phyloP scores from a whole-genome alignment of 768 basidiomycete genomes.

The Boletellus ananiceps region DNA sequence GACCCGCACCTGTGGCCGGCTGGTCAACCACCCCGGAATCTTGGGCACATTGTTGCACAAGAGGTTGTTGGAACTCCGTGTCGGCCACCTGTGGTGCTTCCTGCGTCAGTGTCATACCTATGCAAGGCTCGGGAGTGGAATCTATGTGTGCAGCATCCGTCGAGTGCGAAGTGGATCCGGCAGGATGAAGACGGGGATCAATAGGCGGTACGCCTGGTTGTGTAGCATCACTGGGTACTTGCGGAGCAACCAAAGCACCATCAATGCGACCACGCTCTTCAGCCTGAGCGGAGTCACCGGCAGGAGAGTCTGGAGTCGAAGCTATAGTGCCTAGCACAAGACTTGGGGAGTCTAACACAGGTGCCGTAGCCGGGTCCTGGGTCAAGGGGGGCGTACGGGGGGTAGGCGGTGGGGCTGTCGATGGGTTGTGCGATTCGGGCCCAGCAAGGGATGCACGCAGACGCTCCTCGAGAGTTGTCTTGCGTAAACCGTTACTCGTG shows the following conservation, averaged over 20 bases:
- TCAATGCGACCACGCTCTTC: conserved; percentile 1
- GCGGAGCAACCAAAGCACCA: background rate
- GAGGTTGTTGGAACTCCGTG: background rate
- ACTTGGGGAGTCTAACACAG: conserved; percentile 41
- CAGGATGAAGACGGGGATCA: background rate
- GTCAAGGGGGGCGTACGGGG: conserved; percentile 24
- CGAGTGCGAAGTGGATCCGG: background rate
- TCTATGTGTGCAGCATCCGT: background rate
- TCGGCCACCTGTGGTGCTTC: background rate
- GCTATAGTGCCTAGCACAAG: background rate
- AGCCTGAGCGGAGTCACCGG: background rate
- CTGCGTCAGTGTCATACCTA: background rate
- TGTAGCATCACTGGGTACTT: background rate
- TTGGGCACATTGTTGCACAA: background rate
- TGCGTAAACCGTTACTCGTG: conserved; percentile 31
- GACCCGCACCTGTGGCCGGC: background rate
- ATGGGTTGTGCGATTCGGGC: conserved; percentile 46
- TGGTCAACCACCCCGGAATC: background rate
- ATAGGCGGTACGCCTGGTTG: background rate
- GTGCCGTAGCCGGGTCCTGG: conserved; percentile 37
- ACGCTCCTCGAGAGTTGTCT: conserved; percentile 70
- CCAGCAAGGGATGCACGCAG: conserved; percentile 60
- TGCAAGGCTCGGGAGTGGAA: background rate
- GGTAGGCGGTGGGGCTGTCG: conserved; percentile 41
- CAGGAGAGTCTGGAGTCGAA: background rate